Base-by-base conservation (phyloP, 2,329 filamentous ascomycete genomes). In the Apiospora saccharicola region DNA sequence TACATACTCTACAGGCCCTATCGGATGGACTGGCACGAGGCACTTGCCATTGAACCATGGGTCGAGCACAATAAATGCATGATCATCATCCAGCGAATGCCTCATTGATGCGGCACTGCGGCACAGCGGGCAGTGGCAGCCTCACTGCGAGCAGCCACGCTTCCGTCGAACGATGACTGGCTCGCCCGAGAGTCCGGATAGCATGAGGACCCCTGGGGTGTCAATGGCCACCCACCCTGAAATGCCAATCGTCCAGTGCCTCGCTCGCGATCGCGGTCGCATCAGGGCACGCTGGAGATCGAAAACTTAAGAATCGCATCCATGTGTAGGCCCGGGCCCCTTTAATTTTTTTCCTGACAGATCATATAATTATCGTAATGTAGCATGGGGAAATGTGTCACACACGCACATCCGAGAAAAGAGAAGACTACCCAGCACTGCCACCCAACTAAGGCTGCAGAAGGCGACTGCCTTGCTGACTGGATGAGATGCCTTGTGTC, bases 321-420 rank as follows among this genome's bases (percentile, higher is more conserved):
- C 34, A 64, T 64, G 34, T 41, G 4, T 41, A 24, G 34, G 34
- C 57, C 30, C 16, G 30, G 30, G 16, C 30, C 53, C 34, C 19
- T 3, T 22, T 6, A 24, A 12, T 41, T 64, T 13, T 64, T n/a
- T 57, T 57, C 30, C 7, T 12, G 57, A 64, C 57, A 64, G 37
- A 64, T 64, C 57, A 64, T 64, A 41, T n/a, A 64, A 64, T 64
- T 64, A 64, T 64, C 57, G 57, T 64, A 64, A 64, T 64, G 57
- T 64, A 64, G 57, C 57, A 64, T 64, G 57, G 57, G 53, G 13
- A 64, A 41, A 64, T 64, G 57, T 41, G 57, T 41, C 57, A 41
- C 34, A 61, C 53, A 64, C 57, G 1, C 57, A n/a, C 57, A 16
- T 34, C 12, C 57, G 34, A 12, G 12, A 34, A 13, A 34, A 13